Percentiles rank a stretch among this genome's conserved stretches.
Conservation (phyloP, 805 yeast genomes). For the Maudiozyma saulgeensis region DNA sequence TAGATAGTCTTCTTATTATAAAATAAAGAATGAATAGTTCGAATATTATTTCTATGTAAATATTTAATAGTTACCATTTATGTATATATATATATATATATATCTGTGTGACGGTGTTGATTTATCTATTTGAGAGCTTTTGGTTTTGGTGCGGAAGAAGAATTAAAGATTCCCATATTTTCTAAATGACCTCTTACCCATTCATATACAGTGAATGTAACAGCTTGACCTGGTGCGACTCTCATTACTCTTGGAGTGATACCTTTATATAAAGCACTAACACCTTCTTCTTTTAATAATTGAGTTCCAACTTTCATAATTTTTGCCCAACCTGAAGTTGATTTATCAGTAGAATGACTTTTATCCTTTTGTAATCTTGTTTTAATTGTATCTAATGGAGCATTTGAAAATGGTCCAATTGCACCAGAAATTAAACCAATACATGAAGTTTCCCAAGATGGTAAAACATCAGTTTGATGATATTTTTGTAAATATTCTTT, state of each 20-base stretch:
- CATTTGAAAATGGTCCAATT: conserved; percentile 93
- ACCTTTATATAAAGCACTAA: conserved; percentile 85
- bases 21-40: no score
- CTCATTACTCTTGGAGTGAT: conserved; percentile 98
- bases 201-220: conserved; percentile 94
- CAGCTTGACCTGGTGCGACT: conserved; percentile 99
- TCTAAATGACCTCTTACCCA: conserved; percentile 64
- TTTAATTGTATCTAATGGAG: conserved; percentile 94
- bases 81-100: neutral
- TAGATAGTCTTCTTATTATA: no score
- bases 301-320: conserved; percentile 73
- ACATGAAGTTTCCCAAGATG: conserved; percentile 88
- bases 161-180: conserved; percentile 18
- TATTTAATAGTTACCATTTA: neutral
- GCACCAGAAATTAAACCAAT: conserved; percentile 94
- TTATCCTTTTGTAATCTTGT: conserved; percentile 92
- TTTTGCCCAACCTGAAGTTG: conserved; percentile 56
- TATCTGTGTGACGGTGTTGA: neutral
- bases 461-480: conserved; percentile 51
- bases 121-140: conserved; percentile 2
- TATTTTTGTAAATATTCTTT: conserved; percentile 59
- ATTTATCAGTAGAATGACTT: conserved; percentile 38
- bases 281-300: conserved; percentile 82
- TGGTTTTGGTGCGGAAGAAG: conserved; percentile 2
- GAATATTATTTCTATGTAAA: no score